Percentiles rank a stretch among this genome's conserved stretches.
Conservation (phyloP, 345 rosid genomes). For the Eucalyptus curtisii region DNA sequence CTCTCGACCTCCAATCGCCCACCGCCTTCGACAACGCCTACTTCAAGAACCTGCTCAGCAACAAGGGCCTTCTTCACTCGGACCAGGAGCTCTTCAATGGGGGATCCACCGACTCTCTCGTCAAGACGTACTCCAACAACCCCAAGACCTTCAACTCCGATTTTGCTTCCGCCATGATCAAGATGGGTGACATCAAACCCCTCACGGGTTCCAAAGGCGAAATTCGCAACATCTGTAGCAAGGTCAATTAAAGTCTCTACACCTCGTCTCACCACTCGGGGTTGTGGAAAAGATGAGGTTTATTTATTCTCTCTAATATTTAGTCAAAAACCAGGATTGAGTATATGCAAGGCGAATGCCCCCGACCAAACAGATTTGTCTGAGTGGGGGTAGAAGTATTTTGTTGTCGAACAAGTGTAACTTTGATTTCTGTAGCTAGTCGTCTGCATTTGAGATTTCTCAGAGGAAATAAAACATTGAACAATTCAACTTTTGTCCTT, state of each 20-base stretch:
- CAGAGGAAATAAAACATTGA: neutral
- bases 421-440: neutral
- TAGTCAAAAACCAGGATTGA: neutral
- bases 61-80: constrained; percentile 35
- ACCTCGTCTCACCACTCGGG: no score
- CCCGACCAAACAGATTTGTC: neutral
- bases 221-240: neutral
- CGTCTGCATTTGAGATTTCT: neutral
- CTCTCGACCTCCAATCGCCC: constrained; percentile 40
- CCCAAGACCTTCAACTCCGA: constrained; percentile 8
- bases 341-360: neutral
- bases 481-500: neutral
- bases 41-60: constrained; percentile 32
- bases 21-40: constrained; percentile 40
- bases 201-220: neutral
- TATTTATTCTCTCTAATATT: neutral
- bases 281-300: no score
- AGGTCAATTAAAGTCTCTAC: neutral
- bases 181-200: neutral
- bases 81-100: constrained; percentile 39
- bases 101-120: constrained; percentile 28
- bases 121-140: constrained; percentile 20
- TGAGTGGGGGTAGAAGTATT: neutral
- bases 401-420: neutral
- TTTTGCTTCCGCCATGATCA: neutral